Evolutionary conservation across 257 asterid genomes (phyloP).

Genomic region (Voacanga thouarsii): DNA sequence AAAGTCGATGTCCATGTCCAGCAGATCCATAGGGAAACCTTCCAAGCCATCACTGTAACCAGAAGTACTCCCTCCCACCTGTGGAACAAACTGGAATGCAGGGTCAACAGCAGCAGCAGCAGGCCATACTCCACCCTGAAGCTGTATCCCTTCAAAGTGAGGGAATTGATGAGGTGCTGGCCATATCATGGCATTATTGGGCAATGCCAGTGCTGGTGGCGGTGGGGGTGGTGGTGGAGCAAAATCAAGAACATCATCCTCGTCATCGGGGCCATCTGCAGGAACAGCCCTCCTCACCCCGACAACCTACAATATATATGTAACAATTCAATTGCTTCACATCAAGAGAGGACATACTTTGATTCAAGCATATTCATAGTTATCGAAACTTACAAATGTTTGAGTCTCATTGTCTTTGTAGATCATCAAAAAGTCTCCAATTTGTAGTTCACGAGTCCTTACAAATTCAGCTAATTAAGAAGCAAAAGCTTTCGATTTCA

Average conservation of each 20-base stretch:
- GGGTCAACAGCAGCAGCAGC: neutral
- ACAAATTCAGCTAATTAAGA: conserved; percentile 16
- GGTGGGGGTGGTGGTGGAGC: too few species aligned
- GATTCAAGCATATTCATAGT: neutral
- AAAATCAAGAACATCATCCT: too few species aligned
- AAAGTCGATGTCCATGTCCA: neutral
- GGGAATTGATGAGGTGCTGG: neutral
- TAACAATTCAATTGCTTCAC: neutral
- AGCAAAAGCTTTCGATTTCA: neutral
- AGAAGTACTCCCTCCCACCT: neutral
- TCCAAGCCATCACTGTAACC: neutral
- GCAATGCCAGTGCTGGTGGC: too few species aligned
- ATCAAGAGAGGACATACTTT: neutral
- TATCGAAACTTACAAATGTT: conserved; percentile 7
- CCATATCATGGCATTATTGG: neutral
- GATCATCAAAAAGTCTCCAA: conserved; percentile 20
- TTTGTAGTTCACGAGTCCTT: neutral
- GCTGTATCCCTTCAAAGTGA: neutral
- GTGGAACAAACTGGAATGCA: neutral
- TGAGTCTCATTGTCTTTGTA: neutral
- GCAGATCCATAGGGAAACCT: conserved; percentile 14
- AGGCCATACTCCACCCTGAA: neutral
- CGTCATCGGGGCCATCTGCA: neutral
- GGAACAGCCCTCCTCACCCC: neutral
- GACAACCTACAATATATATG: neutral